phyloP scores from a whole-genome alignment of 1,284 basidiomycete genomes.

The Marasmius fiardii region DNA sequence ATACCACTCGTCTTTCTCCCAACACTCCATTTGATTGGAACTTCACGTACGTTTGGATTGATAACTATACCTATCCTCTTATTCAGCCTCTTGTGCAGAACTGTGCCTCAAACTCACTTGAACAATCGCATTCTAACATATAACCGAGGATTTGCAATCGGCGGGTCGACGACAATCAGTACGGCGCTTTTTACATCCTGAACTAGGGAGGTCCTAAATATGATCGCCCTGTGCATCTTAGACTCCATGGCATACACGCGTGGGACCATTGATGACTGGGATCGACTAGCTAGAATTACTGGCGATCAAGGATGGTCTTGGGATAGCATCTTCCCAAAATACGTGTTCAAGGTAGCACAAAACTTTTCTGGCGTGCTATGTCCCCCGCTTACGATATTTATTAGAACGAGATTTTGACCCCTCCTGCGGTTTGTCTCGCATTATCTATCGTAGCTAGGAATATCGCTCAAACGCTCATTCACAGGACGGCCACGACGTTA shows the following conservation, averaged over 20 bases:
- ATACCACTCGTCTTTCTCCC: neutral
- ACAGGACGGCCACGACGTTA: slow-evolving; percentile 15
- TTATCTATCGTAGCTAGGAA: neutral
- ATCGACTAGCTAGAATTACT: slow-evolving; percentile 13
- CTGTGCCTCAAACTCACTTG: neutral
- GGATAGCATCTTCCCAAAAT: slow-evolving; percentile 20
- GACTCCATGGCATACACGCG: slow-evolving; percentile 16
- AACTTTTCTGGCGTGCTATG: neutral
- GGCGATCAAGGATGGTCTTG: slow-evolving; percentile 20
- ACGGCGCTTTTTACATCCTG: neutral
- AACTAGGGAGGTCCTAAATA: neutral
- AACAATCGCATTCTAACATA: neutral
- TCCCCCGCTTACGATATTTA: neutral
- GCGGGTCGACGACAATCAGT: neutral
- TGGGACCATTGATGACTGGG: slow-evolving; percentile 15
- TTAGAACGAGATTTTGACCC: slow-evolving; percentile 16
- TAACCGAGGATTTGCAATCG: no score
- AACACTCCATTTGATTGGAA: neutral
- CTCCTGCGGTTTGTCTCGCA: slow-evolving; percentile 2
- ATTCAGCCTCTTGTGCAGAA: neutral
- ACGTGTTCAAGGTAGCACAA: neutral
- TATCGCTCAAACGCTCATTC: neutral
- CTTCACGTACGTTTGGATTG: neutral
- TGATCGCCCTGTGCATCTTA: neutral
- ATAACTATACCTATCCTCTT: neutral